These are phyloP conservation scores for Anthoceros angustus DNA, from an alignment of 225 moss, liverwort and hornwort species.

Conservation along the genomic window DNA sequence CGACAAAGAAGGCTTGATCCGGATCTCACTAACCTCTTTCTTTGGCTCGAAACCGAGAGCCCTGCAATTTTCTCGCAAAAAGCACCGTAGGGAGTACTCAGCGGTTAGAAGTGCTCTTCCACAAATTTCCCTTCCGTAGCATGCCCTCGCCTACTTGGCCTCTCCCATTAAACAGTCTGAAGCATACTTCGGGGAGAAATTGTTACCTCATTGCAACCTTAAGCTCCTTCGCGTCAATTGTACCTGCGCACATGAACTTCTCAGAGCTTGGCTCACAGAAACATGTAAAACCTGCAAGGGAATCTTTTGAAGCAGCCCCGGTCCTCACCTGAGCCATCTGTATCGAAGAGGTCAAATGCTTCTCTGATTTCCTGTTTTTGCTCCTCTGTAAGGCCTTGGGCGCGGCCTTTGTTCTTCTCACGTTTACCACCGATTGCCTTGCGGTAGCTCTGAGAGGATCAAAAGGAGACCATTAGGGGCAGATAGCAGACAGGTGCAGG, in stretches of 20 bases:
- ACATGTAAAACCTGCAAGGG: not conserved
- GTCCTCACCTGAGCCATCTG: conserved; percentile 62
- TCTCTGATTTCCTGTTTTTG: conserved; percentile 93
- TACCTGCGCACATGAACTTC: conserved; percentile 23
- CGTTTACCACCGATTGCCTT: conserved; percentile 46
- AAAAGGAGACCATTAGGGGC: not conserved
- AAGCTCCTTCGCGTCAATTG: conserved; percentile 72
- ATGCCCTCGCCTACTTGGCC: no score
- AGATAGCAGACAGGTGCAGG: no score
- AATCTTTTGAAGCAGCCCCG: not conserved
- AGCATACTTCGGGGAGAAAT: no score
- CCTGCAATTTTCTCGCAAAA: conserved; percentile 25
- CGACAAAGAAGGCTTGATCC: not conserved
- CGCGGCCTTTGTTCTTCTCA: conserved; percentile 46
- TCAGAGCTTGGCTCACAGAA: not conserved
- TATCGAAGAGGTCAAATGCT: conserved; percentile 88
- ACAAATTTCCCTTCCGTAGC: no score
- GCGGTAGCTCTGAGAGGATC: conserved; percentile 30
- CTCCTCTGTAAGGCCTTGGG: conserved; percentile 64
- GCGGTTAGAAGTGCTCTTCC: no score
- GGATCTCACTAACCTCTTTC: conserved; percentile 45
- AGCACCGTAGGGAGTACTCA: no score
- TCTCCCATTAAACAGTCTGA: no score
- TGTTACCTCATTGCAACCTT: conserved; percentile 88
- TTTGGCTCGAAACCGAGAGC: conserved; percentile 88